Evolutionary conservation across 2,329 filamentous ascomycete genomes (phyloP).

Genomic region (Fusarium sp.): DNA sequence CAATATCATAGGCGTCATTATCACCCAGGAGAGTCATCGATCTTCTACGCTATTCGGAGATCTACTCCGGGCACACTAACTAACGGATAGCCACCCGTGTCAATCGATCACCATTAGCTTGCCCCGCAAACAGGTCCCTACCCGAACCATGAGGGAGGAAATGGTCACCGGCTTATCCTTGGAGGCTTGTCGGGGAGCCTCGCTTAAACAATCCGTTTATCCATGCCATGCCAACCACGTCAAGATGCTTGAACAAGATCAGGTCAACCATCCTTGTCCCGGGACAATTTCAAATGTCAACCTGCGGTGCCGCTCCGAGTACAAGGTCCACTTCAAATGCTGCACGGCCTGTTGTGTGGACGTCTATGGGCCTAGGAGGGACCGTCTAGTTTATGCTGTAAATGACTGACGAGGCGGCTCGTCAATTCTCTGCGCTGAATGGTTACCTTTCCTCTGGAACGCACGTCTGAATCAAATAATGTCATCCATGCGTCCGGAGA

Average conservation of each 20-base stretch:
- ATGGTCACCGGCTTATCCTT: not conserved
- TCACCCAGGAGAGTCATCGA: conserved; percentile 29
- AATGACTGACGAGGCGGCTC: conserved; percentile 12
- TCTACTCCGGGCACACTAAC: conserved; percentile 14
- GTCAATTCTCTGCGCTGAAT: conserved; percentile 2
- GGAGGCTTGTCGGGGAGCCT: conserved; percentile 2
- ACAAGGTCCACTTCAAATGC: not conserved
- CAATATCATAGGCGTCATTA: not conserved
- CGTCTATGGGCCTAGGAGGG: not conserved
- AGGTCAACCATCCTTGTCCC: not conserved
- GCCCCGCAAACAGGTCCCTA: conserved; percentile 9
- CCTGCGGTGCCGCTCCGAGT: not conserved
- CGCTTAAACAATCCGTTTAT: not conserved
- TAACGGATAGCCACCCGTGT: not conserved
- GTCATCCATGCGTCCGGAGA: not conserved
- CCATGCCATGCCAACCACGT: not conserved
- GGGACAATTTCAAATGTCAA: not conserved
- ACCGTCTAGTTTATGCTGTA: conserved; percentile 19
- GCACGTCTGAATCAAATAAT: conserved; percentile 1
- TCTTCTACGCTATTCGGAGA: conserved; percentile 11
- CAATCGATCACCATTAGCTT: conserved; percentile 7
- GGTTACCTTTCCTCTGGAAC: conserved; percentile 19
- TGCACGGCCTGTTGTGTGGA: not conserved
- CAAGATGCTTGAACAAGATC: not conserved
- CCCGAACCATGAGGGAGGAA: not conserved